Evolutionary conservation across 257 asterid species (phyloP), one percentile per base, ranked within the genome.

Genomic region (Misopates orontium): DNA sequence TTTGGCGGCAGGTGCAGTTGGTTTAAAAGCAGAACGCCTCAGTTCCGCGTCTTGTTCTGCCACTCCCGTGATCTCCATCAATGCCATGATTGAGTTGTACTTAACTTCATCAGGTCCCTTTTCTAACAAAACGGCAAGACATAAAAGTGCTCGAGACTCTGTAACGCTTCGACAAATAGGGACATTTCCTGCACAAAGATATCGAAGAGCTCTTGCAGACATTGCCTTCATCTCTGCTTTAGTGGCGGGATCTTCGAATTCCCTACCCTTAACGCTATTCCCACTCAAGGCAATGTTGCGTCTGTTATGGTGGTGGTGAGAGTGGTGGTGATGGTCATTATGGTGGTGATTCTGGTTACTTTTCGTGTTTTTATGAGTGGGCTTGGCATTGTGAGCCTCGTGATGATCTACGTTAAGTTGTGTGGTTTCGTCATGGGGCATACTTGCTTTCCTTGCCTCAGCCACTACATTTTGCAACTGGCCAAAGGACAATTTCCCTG

Each of bases 61-160:
- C 10, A 89, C 90, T 0, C 81, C 77, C 0, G 95, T 83, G 71
- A 89, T 89, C 44, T 87, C 96, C 96, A 83, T 89, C 4, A 89
- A n/a, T 12, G 95, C 95, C 92, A 89, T 75, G 42, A 88, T 85
- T 3, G 95, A 86, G 61, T 89, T 73, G 77, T 81, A 83, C 41
- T 69, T 73, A 7, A 89, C 83, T 15, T 89, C 96, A 0, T 82
- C 87, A 0, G 75, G 73, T 0, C 93, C 93, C 65, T 89, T 89
- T 49, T 86, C 96, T 8, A 89, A 41, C 2, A 85, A 64, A 0
- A 82, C 91, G 0, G 91, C 82, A 4, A 85, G 73, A 78, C 91
- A 85, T n/a, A 85, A 45, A 21, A 85, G 83, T 0, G 91, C 91
- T 16, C 91, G 67, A 0, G 88, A 82, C 41, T 85, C 91, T 0